Base-by-base conservation (phyloP, 495 filamentous ascomycete species). In the Hypoxylon fuscum region DNA sequence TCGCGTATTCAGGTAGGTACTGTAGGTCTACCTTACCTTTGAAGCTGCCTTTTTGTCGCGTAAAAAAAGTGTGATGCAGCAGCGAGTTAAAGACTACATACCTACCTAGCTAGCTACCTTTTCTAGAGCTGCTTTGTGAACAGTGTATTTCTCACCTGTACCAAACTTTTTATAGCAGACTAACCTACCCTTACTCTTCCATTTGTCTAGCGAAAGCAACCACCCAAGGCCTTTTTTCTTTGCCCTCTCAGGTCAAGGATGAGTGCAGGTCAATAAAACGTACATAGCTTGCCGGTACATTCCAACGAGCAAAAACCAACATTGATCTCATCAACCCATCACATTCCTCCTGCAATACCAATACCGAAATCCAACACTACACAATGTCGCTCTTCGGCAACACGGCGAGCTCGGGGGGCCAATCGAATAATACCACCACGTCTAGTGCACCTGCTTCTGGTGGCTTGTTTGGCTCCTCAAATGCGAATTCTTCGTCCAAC, bases 401-500 rank as follows among this genome's bases (percentile, higher is more conserved):
- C 50, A 23, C 68, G 45, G 27, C 68, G 47, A 68, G 53, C 51
- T 76, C 79, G 9, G 40, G 64, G 18, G 74, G 64, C 22, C 73
- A 74, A 38, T 58, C 79, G 32, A 73, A 57, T 40, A 72, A 74
- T 64, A 53, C 75, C 38, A 72, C 70, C 4, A 74, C 78, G 11
- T 66, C 77, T 4, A 72, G 72, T 35, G 78, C 79, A 14, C 74
- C 77, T 9, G 72, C 74, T 52, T 11, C 69, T 22, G 74, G 74
- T 34, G 65, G 66, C 15, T 64, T 81, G 38, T 79, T 77, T 68
- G 76, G 77, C 20, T 58, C 66, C 12, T 60, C 69, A 6, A 55
- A 68, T 6, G 52, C 64, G 5, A 32, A 57, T 46, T 27, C 45
- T 8, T 54, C 61, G 7, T 50, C 59, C 14, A 56, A 49, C 41